These are phyloP conservation scores for Phoenix dactylifera DNA, from an alignment of 176 grass and related monocot genomes.

Conservation along the genomic window DNA sequence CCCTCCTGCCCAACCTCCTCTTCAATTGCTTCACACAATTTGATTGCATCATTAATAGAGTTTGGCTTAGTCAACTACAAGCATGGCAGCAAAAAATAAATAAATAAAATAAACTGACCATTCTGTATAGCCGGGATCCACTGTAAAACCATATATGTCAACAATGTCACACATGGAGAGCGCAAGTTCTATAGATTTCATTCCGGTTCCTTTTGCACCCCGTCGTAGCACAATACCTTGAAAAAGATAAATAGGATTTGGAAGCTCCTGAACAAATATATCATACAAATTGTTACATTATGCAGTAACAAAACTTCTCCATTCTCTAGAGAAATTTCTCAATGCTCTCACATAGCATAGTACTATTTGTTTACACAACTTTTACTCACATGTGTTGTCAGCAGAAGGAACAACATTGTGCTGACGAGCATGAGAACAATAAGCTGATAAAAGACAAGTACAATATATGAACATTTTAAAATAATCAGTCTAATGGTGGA, in stretches of 20 bases:
- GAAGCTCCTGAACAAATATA: conserved; percentile 60
- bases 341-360: not conserved
- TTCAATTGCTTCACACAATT: too few species aligned
- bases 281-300: conserved; percentile 11
- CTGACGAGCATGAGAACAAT: too few species aligned
- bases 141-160: conserved; percentile 89
- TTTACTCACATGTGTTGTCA: not conserved
- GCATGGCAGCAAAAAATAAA: not conserved
- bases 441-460: too few species aligned
- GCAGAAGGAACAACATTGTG: too few species aligned
- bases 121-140: conserved; percentile 94
- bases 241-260: conserved; percentile 94
- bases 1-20: too few species aligned
- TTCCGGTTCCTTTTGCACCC: conserved; percentile 96
- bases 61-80: too few species aligned
- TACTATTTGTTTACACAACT: conserved; percentile 1
- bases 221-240: conserved; percentile 94
- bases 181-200: conserved; percentile 94
- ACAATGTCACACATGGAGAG: conserved; percentile 96
- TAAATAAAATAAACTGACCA: conserved; percentile 45
- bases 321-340: too few species aligned
- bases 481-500: not conserved
- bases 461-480: too few species aligned
- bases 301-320: too few species aligned
- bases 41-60: too few species aligned